phyloP scores from a whole-genome alignment of 1,284 basidiomycete genomes.

The Vanrija pseudolonga region DNA sequence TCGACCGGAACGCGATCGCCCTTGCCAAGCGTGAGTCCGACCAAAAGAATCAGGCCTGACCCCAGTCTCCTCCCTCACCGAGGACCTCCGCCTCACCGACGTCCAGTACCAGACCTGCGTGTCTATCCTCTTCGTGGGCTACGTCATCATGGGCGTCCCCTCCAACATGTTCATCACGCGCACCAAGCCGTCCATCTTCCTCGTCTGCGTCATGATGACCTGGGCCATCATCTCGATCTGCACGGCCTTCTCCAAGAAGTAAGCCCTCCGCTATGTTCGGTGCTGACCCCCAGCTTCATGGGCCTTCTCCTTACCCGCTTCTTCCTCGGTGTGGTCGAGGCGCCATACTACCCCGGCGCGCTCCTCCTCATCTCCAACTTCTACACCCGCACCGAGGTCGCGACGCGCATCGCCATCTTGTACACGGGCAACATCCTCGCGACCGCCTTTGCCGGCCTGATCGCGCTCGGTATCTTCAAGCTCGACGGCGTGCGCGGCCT shows the following conservation, averaged over 20 bases:
- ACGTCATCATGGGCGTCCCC: slow-evolving; percentile 40
- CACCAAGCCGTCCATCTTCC: slow-evolving; percentile 33
- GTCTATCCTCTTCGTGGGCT: slow-evolving; percentile 45
- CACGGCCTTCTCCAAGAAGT: slow-evolving; percentile 24
- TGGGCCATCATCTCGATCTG: slow-evolving; percentile 21
- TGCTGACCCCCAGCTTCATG: slow-evolving; percentile 9
- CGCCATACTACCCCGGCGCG: slow-evolving; percentile 38
- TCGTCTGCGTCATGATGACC: slow-evolving; percentile 31
- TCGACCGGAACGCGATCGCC: slow-evolving; percentile 23
- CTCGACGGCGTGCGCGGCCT: slow-evolving; percentile 15
- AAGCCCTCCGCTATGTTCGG: too few relatives aligned
- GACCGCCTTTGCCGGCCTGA: slow-evolving; percentile 21
- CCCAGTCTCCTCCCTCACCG: slow-evolving; percentile 8
- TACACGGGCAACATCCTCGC: slow-evolving; percentile 32
- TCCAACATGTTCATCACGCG: slow-evolving; percentile 42
- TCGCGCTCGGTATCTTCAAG: slow-evolving; percentile 19
- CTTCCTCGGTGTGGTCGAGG: slow-evolving; percentile 40
- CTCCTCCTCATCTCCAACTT: slow-evolving; percentile 42
- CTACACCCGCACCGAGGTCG: slow-evolving; percentile 45
- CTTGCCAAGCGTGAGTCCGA: slow-evolving; percentile 25
- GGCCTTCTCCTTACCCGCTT: slow-evolving; percentile 37
- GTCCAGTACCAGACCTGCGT: slow-evolving; percentile 37
- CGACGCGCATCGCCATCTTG: slow-evolving; percentile 37
- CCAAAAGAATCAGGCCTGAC: neutral
- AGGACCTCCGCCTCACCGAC: slow-evolving; percentile 34